A percentile compares a stretch with the other conserved stretches of the same genome.
Evolutionary conservation across 1,284 basidiomycete species (phyloP).

Genomic region (Cryptococcus wingfieldii): DNA sequence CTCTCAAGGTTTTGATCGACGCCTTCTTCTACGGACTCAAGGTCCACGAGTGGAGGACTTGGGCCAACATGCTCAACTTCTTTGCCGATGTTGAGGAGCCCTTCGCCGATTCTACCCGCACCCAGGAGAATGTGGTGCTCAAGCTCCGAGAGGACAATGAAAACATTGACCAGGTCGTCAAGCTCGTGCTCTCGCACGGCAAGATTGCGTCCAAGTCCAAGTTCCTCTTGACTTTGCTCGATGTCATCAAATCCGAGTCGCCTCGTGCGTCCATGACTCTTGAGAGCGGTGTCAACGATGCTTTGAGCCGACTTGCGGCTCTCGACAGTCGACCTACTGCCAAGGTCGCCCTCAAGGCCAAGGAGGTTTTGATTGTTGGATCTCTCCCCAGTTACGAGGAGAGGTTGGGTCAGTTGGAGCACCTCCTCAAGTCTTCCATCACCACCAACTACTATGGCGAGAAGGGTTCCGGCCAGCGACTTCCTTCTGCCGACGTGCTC

Average conservation of each 20-base stretch:
- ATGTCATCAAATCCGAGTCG: slow-evolving; percentile 76
- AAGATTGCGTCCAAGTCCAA: slow-evolving; percentile 91
- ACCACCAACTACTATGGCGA: slow-evolving; percentile 86
- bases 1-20: slow-evolving; percentile 73
- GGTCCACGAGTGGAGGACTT: slow-evolving; percentile 68
- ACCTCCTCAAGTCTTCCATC: slow-evolving; percentile 82
- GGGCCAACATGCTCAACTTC: slow-evolving; percentile 47
- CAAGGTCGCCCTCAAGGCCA: slow-evolving; percentile 87
- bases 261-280: slow-evolving; percentile 62
- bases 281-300: slow-evolving; percentile 42
- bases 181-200: slow-evolving; percentile 87
- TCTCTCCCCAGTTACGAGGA: slow-evolving; percentile 97
- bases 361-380: slow-evolving; percentile 92
- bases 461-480: slow-evolving; percentile 60
- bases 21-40: slow-evolving; percentile 79
- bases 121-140: slow-evolving; percentile 83
- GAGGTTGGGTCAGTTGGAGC: slow-evolving; percentile 88
- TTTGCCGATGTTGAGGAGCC: slow-evolving; percentile 72
- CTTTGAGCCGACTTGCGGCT: slow-evolving; percentile 52
- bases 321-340: slow-evolving; percentile 83
- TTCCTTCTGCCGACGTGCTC: slow-evolving; percentile 80
- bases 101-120: slow-evolving; percentile 73
- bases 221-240: slow-evolving; percentile 77
- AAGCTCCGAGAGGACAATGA: slow-evolving; percentile 87
- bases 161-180: slow-evolving; percentile 84